Conservation (phyloP, 2,329 filamentous ascomycete genomes). For the Alternaria viburni region DNA sequence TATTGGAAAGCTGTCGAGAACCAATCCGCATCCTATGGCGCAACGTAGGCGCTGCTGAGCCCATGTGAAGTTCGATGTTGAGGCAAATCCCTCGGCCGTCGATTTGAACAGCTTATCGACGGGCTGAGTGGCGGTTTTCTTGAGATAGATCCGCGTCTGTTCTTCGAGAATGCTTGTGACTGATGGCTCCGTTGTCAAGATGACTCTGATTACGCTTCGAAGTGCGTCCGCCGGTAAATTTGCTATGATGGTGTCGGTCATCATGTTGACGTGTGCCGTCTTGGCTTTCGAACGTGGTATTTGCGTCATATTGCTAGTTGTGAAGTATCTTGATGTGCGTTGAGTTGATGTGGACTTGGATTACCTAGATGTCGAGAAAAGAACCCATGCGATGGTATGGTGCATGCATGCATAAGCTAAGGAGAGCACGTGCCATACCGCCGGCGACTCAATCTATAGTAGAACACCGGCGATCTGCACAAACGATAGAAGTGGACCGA, state of each 20-base stretch:
- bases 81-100: background rate
- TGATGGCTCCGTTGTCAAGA: background rate
- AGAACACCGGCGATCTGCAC: background rate
- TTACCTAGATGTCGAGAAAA: background rate
- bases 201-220: constrained; percentile 46
- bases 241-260: constrained; percentile 56
- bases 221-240: constrained; percentile 52
- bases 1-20: constrained; percentile 1
- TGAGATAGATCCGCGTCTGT: background rate
- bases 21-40: constrained; percentile 1
- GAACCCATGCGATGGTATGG: background rate
- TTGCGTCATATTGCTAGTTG: background rate
- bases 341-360: background rate
- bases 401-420: background rate
- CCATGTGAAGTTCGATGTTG: background rate
- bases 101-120: background rate
- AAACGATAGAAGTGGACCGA: background rate
- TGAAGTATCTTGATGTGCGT: background rate
- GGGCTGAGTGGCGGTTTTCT: background rate
- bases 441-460: background rate
- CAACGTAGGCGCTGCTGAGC: constrained; percentile 1
- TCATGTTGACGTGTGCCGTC: constrained; percentile 56
- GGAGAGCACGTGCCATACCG: background rate
- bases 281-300: constrained; percentile 17
- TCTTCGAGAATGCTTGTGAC: background rate